Evolutionary conservation across 2,329 filamentous ascomycete genomes (phyloP), one percentile per base, ranked within the genome.

Genomic region (Penicillium sp.): DNA sequence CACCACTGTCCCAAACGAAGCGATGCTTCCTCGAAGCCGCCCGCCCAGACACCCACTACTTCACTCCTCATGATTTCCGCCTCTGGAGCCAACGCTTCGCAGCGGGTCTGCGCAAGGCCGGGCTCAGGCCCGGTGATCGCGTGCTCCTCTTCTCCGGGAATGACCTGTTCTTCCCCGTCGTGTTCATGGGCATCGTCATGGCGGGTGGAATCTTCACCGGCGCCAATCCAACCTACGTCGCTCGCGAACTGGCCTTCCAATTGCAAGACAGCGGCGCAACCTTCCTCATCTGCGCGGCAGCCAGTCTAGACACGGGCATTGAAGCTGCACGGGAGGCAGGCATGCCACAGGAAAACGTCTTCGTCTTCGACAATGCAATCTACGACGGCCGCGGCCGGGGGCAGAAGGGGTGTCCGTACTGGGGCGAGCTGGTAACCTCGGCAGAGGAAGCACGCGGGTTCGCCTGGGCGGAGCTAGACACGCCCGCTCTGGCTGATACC

Each of bases 121-220:
- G 90, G 0, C 76, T 94, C 17, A 77, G 86, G 62, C 78, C 79
- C 0, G 88, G 90, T 11, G 90, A 92, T 66, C 85, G 90, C 2
- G 85, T 94, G 4, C 78, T 94, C 49, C 77, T 94, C 20, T 93
- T 89, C 75, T 88, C 88, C 0, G 84, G 86, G 22, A 94, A 93
- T 75, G 88, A 84, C 65, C 74, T 94, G 14, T 91, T 89, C 77
- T 91, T 88, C 70, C 88, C 90, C 0, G 80, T 85, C 0, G 79
- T 90, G 1, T 85, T 93, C 55, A 81, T 92, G 74, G 90, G 90
- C 15, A 81, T 90, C 20, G 81, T 92, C 53, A 92, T 92, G 86
- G 89, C 90, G 0, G 90, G 90, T 4, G 90, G 89, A 1, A 79
- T 94, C 55, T 94, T 94, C 77, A 90, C 88, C 0, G 90, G 90